A percentile compares a stretch with the other conserved stretches of the same genome.
phyloP scores from a whole-genome alignment of 257 asterid genomes.

The Primulina huaijiensis region DNA sequence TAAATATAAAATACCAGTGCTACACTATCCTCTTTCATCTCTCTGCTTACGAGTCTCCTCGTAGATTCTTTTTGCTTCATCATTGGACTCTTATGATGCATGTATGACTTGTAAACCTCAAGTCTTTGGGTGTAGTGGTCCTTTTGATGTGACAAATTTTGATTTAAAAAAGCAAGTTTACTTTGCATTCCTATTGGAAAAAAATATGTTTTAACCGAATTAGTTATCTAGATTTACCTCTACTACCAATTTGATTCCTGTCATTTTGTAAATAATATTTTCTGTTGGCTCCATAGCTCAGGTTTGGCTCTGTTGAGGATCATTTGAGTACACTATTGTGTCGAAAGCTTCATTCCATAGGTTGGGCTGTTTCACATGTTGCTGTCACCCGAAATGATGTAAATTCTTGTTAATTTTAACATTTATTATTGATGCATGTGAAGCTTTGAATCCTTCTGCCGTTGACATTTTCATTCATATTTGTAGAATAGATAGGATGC shows the following conservation, averaged over 20 bases:
- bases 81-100: not conserved
- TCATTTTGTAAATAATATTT: constrained; percentile 38
- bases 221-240: not conserved
- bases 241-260: constrained; percentile 20
- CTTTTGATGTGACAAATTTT: not conserved
- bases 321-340: constrained; percentile 54
- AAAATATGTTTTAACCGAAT: not conserved
- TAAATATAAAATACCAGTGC: not conserved
- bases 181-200: constrained; percentile 20
- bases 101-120: not conserved
- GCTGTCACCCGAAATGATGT: constrained; percentile 67
- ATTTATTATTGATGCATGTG: not conserved
- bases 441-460: not conserved
- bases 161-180: constrained; percentile 8
- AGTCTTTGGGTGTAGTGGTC: not conserved
- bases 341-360: constrained; percentile 63
- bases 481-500: not conserved
- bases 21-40: not conserved
- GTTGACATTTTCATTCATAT: not conserved
- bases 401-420: constrained; percentile 30
- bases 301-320: constrained; percentile 90
- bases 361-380: constrained; percentile 69
- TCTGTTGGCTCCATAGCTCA: constrained; percentile 84
- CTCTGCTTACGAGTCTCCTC: not conserved
- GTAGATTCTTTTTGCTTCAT: not conserved